Evolutionary conservation across 805 yeast species (phyloP), one percentile per base, ranked within the genome.

Genomic region (Monosporozyma solicola): DNA sequence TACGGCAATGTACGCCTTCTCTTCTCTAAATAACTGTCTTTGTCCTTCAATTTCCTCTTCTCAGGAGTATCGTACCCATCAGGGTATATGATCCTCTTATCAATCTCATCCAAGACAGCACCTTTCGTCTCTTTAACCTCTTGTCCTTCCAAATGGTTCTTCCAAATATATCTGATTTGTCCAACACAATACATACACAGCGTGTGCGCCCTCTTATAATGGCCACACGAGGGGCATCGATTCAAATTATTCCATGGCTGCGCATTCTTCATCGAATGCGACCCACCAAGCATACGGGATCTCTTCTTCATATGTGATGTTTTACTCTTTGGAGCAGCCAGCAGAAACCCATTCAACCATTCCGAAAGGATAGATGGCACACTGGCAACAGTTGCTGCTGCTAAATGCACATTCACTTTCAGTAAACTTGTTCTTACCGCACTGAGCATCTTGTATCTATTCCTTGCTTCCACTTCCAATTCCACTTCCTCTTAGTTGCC

Each of bases 171-270:
- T 67, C 81, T 84, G 64, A 94, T 85, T 66, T 90, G 90, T 33
- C 78, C 80, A 54, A 88, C 91, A 73, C 99, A 92, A 64, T 86
- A 80, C 95, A 89, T 88, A 72, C 99, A 92, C 61, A 92, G 75
- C 53, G 90, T 83, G 69, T 94, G 96, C 1, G 94, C 82, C 64
- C 97, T 79, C 72, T 92, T 94, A 61, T 81, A 85, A 57, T 87
- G 85, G 46, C 99, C 99, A 73, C 99, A 92, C 0, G 96, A 85
- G 2, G 98, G 97, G 67, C 99, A 92, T 67, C 95, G 80, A 57
- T 85, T 88, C 63, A 94, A 74, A 65, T 87, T 84, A 53, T 83
- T 79, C 58, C 87, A 76, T 50, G 84, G 83, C 67, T 87, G 82
- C 59, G 29, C 44, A 37, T 43, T 44, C 37, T 47, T 35, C 48